Base-by-base conservation (phyloP, 257 asterid species). In the Petrea volubilis region DNA sequence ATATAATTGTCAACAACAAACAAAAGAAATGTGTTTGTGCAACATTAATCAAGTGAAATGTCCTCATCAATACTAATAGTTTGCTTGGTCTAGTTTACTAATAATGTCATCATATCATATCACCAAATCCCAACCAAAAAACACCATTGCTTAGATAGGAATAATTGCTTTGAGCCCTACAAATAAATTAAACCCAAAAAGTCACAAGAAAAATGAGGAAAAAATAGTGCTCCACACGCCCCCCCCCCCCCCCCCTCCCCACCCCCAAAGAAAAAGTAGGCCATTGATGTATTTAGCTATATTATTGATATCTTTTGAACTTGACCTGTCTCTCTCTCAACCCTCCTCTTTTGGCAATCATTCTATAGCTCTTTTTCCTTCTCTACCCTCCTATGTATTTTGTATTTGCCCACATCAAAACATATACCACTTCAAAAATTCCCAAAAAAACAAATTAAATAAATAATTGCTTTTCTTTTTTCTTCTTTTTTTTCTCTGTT, bases 301-400 rank as follows among this genome's bases (percentile, higher is more conserved):
- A 31, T 31, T 68, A 66, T 18, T 66, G 70, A 52, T 60, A 33
- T 55, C 64, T 71, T 72, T 71, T 7, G 7, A 31, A 63, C 44
- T 46, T 57, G 77, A 70, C 52, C 68, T 50, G 33, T 55, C 72
- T 8, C 67, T 59, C 44, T 69, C 72, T 55, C 44, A 47, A 61
- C n/a, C n/a, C 40, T 71, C 76, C 80, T 75, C 75, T 70, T 77
- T 70, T 76, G 73, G 89, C 51, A 81, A 77, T 71, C 79, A 79
- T 85, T 84, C 86, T n/a, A 60, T 67, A 20, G 31, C 68, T 74
- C 84, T 78, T 80, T 78, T 79, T 71, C 38, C 47, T 10, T 31
- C 57, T 76, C 79, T 57, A 75, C 79, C 60, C 50, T 61, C 50
- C 61, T 67, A 77, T 69, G 66, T 60, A 74, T 68, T 50, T 50